A percentile compares a stretch with the other conserved stretches of the same genome.
phyloP scores from a whole-genome alignment of 768 basidiomycete genomes.

The Russula vinacea region DNA sequence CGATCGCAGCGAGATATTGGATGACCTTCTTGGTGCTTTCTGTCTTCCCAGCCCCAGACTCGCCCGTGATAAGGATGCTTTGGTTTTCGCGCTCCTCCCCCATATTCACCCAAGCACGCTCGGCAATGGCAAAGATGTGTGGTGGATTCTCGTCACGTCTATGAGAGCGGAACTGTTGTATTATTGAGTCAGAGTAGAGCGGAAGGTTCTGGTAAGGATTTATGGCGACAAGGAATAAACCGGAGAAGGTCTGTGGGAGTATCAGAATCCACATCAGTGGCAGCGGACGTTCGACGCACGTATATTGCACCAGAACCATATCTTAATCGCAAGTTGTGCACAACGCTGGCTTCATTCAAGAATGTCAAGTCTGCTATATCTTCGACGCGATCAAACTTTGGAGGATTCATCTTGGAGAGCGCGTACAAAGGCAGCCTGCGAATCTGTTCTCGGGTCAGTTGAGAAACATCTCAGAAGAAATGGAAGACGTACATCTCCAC shows the following conservation, averaged over 20 bases:
- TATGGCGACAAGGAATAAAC: constrained; percentile 95
- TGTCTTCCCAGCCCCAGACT: constrained; percentile 98
- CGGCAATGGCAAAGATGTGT: constrained; percentile 96
- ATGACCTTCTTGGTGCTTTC: constrained; percentile 99
- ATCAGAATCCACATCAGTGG: constrained; percentile 12
- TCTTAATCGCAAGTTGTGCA: constrained; percentile 91
- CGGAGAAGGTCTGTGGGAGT: constrained; percentile 75
- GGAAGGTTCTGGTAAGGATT: constrained; percentile 95
- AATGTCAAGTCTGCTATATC: constrained; percentile 98
- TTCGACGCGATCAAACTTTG: constrained; percentile 95
- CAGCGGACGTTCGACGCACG: constrained; percentile 48
- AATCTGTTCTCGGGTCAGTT: constrained; percentile 42
- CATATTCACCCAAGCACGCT: constrained; percentile 98
- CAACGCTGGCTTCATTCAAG: constrained; percentile 96
- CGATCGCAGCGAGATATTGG: constrained; percentile 97
- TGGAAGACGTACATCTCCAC: constrained; percentile 63
- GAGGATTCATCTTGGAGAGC: constrained; percentile 95
- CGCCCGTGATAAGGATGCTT: constrained; percentile 98
- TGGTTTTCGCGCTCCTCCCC: constrained; percentile 96
- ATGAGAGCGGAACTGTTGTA: constrained; percentile 87
- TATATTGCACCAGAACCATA: constrained; percentile 92
- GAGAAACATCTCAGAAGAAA: constrained; percentile 25
- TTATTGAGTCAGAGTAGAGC: constrained; percentile 82
- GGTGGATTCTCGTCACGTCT: constrained; percentile 91
- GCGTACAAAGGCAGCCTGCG: constrained; percentile 72